Evolutionary conservation across 345 rosid species (phyloP), one percentile per base, ranked within the genome.

Genomic region (Combretum micranthum): DNA sequence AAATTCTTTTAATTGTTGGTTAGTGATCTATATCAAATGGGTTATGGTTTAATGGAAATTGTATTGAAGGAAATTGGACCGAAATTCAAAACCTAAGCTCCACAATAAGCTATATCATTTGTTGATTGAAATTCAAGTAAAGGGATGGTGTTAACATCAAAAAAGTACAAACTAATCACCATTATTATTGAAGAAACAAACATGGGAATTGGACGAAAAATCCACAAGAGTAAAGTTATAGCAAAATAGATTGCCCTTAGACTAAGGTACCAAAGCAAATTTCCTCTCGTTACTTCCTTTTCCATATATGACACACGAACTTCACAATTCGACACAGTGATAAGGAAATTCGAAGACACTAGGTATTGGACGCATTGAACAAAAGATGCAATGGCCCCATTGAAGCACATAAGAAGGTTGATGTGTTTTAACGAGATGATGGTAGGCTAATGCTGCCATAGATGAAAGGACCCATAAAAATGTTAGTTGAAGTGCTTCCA

Each of bases 161-260:
- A 64, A 52, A 44, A 42, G 42, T 78, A 72, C 32, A 84, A 81
- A 55, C 80, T 39, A 0, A 65, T 37, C 0, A 83, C 90, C 79
- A 80, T 75, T 14, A 78, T 20, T 43, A 81, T 44, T 23, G 96
- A 83, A 10, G 76, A 71, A 26, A 80, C 13, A 67, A 85, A 75
- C 96, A 86, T 84, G 0, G 88, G 95, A 18, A 90, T 67, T 0
- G 95, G 95, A 44, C 97, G 95, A 25, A 90, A 90, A 44, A 86
- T 84, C 97, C 97, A 85, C 13, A 81, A 67, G 44, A 87, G 64
- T 56, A 90, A 56, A 69, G 71, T 43, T 20, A 83, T 77, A 39
- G 97, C 93, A 63, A 87, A 81, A 62, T 84, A 90, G 20, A 84
- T 66, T 17, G 86, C 77, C 73, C 93, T 75, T 23, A 84, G 85